Evolutionary conservation across 2,329 filamentous ascomycete genomes (phyloP).

Genomic region (Colletotrichum chlorophyti): DNA sequence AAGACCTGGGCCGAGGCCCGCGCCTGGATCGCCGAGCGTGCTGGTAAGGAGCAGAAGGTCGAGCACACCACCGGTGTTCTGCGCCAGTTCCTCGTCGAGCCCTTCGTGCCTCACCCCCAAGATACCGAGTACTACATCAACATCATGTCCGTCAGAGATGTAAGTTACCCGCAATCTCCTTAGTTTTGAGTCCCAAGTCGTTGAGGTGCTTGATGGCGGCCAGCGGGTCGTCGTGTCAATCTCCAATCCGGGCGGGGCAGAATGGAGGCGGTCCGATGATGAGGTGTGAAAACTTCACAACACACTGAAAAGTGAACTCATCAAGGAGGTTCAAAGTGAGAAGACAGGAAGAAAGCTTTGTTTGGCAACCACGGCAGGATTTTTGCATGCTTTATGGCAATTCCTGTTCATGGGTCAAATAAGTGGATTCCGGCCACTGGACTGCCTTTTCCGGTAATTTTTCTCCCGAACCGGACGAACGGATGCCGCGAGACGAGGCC

Average conservation of each 20-base stretch:
- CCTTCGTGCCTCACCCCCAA: constrained; percentile 93
- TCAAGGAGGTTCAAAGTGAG: constrained; percentile 1
- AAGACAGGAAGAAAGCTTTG: constrained; percentile 8
- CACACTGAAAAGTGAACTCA: constrained; percentile 11
- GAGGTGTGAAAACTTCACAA: constrained; percentile 14
- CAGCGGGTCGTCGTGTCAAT: constrained; percentile 10
- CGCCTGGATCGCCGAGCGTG: constrained; percentile 91
- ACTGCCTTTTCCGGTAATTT: constrained; percentile 34
- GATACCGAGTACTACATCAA: constrained; percentile 99
- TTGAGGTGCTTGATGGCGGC: neutral
- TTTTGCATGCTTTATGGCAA: constrained; percentile 27
- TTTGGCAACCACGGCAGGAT: constrained; percentile 18
- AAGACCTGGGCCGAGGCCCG: constrained; percentile 95
- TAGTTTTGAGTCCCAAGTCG: constrained; percentile 19
- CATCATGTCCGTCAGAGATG: constrained; percentile 99
- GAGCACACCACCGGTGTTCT: constrained; percentile 89
- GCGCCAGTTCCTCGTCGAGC: constrained; percentile 96
- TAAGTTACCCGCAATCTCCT: constrained; percentile 62
- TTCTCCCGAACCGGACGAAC: constrained; percentile 43
- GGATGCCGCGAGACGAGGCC: constrained; percentile 43
- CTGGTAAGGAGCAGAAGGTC: constrained; percentile 90
- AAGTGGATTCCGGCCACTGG: constrained; percentile 27
- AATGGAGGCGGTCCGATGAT: constrained; percentile 17
- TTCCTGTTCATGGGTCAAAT: constrained; percentile 27
- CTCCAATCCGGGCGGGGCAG: constrained; percentile 4